A percentile compares a stretch with the other conserved stretches of the same genome.
Evolutionary conservation across 2,329 filamentous ascomycete species (phyloP).

Genomic region (Aurifilum marmelostoma): DNA sequence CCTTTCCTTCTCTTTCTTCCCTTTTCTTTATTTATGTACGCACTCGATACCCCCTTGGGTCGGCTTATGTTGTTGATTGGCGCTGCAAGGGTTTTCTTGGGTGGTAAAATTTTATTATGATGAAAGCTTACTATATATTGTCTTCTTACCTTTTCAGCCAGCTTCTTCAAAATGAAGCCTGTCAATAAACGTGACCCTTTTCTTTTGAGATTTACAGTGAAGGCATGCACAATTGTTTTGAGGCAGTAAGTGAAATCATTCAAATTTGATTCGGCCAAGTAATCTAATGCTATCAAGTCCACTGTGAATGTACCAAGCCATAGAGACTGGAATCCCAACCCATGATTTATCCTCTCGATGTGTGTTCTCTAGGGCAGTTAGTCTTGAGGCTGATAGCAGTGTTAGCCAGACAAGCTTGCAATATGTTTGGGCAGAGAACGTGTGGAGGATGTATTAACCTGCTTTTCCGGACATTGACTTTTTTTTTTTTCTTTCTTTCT

Average conservation of each 20-base stretch:
- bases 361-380: neutral
- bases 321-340: neutral
- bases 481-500: too few species aligned
- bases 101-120: conserved; percentile 16
- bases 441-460: neutral
- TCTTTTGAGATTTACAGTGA: neutral
- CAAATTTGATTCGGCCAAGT: neutral
- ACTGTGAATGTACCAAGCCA: neutral
- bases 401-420: neutral
- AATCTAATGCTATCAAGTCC: neutral
- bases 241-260: neutral
- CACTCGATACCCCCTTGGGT: conserved; percentile 32
- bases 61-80: conserved; percentile 28
- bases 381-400: neutral
- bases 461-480: too few species aligned
- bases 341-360: neutral
- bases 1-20: too few species aligned
- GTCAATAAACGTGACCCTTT: neutral
- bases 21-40: too few species aligned
- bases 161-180: neutral
- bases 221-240: neutral
- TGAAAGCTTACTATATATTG: neutral
- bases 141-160: neutral
- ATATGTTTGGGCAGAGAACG: neutral
- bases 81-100: conserved; percentile 17